These are phyloP conservation scores for Cornus controversa DNA, from an alignment of 148 eudicot genomes.

Conservation along the genomic window DNA sequence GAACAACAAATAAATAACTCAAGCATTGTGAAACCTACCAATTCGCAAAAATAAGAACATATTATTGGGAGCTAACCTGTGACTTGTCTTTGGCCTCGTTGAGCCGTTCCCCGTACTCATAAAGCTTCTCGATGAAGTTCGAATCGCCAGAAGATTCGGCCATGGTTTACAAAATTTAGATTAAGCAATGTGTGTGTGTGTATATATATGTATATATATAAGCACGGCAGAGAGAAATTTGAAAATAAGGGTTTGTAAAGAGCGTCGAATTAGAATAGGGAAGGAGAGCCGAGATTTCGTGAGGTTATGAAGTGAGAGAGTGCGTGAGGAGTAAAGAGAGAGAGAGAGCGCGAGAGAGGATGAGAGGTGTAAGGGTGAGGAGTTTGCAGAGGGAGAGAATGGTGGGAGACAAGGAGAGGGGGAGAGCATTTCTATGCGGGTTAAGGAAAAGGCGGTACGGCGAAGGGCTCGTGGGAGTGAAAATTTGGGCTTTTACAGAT, in stretches of 20 bases:
- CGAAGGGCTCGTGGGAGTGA: too few species aligned
- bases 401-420: too few species aligned
- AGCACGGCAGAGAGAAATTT: background rate
- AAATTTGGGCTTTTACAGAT: too few species aligned
- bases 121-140: slow-evolving; percentile 44
- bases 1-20: background rate
- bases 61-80: slow-evolving; percentile 25
- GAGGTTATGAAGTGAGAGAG: background rate
- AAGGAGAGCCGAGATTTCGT: background rate
- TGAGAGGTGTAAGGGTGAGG: too few species aligned
- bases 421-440: too few species aligned
- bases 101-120: slow-evolving; percentile 50
- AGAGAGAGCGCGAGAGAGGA: too few species aligned
- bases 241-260: background rate
- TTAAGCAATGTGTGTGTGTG: background rate
- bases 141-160: slow-evolving; percentile 30
- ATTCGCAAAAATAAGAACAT: background rate
- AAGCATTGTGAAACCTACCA: background rate
- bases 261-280: background rate
- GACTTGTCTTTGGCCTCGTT: slow-evolving; percentile 51
- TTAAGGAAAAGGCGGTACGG: background rate
- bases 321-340: background rate
- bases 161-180: slow-evolving; percentile 12
- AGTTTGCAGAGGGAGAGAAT: too few species aligned
- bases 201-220: too few species aligned